These are phyloP conservation scores for Tubosaeta brunneosetosa DNA, from an alignment of 768 basidiomycete species.

Conservation along the genomic window DNA sequence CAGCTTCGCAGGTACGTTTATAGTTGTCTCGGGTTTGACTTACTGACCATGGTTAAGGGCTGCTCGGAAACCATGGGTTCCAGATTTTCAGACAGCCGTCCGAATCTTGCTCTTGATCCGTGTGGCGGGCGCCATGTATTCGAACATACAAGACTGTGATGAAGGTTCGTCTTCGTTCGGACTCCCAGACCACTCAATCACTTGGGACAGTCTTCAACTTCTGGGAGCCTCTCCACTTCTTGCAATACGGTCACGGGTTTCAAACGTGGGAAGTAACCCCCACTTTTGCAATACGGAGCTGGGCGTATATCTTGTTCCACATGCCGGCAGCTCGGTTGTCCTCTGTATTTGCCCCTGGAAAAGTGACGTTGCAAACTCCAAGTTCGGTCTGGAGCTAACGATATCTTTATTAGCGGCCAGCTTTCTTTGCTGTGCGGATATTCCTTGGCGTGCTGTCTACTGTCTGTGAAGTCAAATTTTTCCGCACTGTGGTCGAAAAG, in stretches of 20 bases:
- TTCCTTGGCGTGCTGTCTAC: constrained; percentile 69
- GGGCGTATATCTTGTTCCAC: constrained; percentile 88
- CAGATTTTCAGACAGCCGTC: constrained; percentile 78
- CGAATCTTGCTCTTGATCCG: constrained; percentile 80
- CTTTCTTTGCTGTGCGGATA: constrained; percentile 88
- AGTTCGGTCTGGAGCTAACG: constrained; percentile 10
- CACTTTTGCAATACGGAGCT: constrained; percentile 85
- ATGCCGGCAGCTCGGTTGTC: constrained; percentile 60
- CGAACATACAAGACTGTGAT: constrained; percentile 92
- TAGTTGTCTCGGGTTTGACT: not conserved
- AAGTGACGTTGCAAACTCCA: constrained; percentile 45
- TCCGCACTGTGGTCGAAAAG: constrained; percentile 71
- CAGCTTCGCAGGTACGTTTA: constrained; percentile 62
- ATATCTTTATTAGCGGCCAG: constrained; percentile 53
- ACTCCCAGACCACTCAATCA: not conserved
- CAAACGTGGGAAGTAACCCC: constrained; percentile 99
- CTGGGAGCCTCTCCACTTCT: constrained; percentile 96
- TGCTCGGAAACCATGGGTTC: constrained; percentile 77
- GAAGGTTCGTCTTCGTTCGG: constrained; percentile 58
- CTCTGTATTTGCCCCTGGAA: constrained; percentile 56
- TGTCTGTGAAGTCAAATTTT: constrained; percentile 77
- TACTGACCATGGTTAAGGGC: constrained; percentile 38
- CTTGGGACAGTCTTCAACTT: constrained; percentile 83
- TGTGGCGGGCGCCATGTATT: constrained; percentile 87
- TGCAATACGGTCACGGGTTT: constrained; percentile 81